These are phyloP conservation scores for Hibiscus tridactylites DNA, from an alignment of 345 rosid genomes.

Conservation along the genomic window DNA sequence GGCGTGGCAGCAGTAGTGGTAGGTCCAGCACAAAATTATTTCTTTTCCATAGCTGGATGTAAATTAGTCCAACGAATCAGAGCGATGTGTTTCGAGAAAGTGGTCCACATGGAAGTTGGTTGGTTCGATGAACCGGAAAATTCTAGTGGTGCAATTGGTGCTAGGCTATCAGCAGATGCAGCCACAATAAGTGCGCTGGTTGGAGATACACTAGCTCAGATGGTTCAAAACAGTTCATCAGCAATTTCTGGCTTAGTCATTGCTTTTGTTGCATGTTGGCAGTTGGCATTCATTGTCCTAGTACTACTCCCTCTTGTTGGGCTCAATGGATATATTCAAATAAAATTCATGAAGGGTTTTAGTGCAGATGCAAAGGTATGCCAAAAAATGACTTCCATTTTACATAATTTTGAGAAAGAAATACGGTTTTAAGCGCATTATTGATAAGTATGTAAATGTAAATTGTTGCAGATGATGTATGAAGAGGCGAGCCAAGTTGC, in stretches of 20 bases:
- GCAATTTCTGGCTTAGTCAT: constrained; percentile 50
- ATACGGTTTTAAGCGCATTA: neutral
- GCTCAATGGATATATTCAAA: constrained; percentile 40
- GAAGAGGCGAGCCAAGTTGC: constrained; percentile 94
- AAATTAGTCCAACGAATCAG: constrained; percentile 51
- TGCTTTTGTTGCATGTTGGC: constrained; percentile 66
- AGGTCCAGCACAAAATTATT: constrained; percentile 38
- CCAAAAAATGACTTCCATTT: neutral
- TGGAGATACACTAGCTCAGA: constrained; percentile 57
- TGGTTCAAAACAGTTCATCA: constrained; percentile 47
- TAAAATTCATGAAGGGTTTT: constrained; percentile 62
- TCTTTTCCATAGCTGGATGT: constrained; percentile 60
- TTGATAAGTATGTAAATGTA: neutral
- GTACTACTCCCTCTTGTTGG: constrained; percentile 56
- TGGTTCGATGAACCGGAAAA: constrained; percentile 75
- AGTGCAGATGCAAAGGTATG: constrained; percentile 70
- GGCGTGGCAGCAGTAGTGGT: constrained; percentile 41
- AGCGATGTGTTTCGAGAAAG: constrained; percentile 61
- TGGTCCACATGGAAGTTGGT: constrained; percentile 63
- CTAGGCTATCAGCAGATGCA: constrained; percentile 78
- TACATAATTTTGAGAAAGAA: neutral
- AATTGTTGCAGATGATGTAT: constrained; percentile 55
- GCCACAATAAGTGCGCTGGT: constrained; percentile 49
- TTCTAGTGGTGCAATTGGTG: constrained; percentile 68
- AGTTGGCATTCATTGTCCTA: constrained; percentile 47